Evolutionary conservation across 2,329 filamentous ascomycete species (phyloP).

Genomic region (Aspergillus fischeri): DNA sequence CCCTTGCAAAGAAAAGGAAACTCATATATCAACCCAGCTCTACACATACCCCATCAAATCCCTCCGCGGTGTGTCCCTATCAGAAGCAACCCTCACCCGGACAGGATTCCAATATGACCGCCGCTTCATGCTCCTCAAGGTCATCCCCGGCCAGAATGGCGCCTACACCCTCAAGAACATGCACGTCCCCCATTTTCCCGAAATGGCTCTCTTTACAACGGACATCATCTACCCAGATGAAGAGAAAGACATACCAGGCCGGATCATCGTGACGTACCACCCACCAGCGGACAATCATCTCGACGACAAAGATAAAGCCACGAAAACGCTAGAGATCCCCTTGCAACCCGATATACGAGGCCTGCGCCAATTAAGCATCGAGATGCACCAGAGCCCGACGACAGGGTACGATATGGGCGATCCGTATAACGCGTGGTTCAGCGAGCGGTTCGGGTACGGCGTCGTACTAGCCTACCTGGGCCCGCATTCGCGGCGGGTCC

Average conservation of each 20-base stretch:
- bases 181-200: conserved; percentile 54
- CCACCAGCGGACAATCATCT: conserved; percentile 17
- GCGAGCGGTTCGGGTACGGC: conserved; percentile 59
- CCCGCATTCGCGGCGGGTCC: conserved; percentile 53
- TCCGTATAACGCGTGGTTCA: conserved; percentile 63
- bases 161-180: conserved; percentile 48
- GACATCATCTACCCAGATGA: conserved; percentile 41
- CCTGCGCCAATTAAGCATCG: conserved; percentile 50
- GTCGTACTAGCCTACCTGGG: conserved; percentile 64
- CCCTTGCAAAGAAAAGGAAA: not conserved
- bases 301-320: conserved; percentile 1
- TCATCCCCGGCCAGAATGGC: conserved; percentile 29
- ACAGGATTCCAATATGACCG: conserved; percentile 65
- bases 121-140: conserved; percentile 64
- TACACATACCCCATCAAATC: conserved; percentile 73
- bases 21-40: conserved; percentile 42
- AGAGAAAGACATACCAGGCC: conserved; percentile 18
- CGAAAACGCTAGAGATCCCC: conserved; percentile 50
- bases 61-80: conserved; percentile 58
- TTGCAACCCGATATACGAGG: conserved; percentile 49
- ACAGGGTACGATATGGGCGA: conserved; percentile 61
- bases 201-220: conserved; percentile 62
- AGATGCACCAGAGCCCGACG: conserved; percentile 58
- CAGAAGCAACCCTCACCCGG: conserved; percentile 52
- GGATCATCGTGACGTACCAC: conserved; percentile 41